Conservation (phyloP, 345 rosid genomes). For the Firmiana major region DNA sequence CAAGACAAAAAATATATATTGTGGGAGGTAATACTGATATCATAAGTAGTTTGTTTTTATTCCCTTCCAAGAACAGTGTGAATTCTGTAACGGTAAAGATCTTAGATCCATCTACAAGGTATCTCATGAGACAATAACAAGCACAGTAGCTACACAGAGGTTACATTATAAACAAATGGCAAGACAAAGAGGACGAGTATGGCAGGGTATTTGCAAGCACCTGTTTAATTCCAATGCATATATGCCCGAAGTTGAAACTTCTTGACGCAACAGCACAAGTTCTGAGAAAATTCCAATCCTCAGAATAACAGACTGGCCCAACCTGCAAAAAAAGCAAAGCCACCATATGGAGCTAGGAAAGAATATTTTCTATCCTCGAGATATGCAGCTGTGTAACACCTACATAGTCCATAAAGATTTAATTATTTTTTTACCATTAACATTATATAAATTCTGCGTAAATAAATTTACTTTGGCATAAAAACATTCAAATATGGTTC, state of each 20-base stretch:
- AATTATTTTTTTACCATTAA: background rate
- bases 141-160: background rate
- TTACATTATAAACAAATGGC: constrained; percentile 4
- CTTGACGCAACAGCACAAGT: background rate
- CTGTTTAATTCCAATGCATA: background rate
- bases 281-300: constrained; percentile 13
- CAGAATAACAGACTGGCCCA: constrained; percentile 85
- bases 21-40: background rate
- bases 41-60: background rate
- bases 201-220: background rate
- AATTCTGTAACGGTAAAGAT: background rate
- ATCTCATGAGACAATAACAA: background rate
- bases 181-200: background rate
- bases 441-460: background rate
- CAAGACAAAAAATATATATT: background rate
- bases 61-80: background rate
- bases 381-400: constrained; percentile 83
- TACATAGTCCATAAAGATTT: constrained; percentile 22
- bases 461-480: too few species aligned
- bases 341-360: constrained; percentile 82
- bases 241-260: background rate
- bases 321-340: constrained; percentile 76
- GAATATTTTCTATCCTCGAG: constrained; percentile 81
- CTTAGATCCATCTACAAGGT: background rate
- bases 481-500: background rate